These are phyloP conservation scores for Lunasporangiospora selenospora DNA, from an alignment of 192 early-diverging fungal genomes.

Conservation along the genomic window DNA sequence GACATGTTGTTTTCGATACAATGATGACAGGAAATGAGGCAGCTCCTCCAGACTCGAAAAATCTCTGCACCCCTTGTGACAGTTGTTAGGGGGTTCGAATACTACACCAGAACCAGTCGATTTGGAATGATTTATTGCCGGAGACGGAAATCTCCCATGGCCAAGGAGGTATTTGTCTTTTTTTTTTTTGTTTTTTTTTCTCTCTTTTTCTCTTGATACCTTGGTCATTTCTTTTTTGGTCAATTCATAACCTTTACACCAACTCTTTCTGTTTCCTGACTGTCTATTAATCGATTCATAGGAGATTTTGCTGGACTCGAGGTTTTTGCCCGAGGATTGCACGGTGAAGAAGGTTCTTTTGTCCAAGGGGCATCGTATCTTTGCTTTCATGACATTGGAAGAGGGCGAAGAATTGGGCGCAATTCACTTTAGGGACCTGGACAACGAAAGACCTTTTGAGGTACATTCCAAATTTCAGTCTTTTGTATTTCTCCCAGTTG, in stretches of 20 bases:
- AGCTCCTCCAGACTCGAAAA: slow-evolving; percentile 48
- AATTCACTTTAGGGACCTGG: slow-evolving; percentile 57
- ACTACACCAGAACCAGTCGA: slow-evolving; percentile 55
- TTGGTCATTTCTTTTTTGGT: too few species aligned
- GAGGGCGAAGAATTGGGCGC: slow-evolving; percentile 61
- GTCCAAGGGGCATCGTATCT: slow-evolving; percentile 58
- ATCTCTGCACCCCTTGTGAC: slow-evolving; percentile 55
- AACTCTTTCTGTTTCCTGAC: too few species aligned
- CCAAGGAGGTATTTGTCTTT: slow-evolving; percentile 46
- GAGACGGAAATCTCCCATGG: slow-evolving; percentile 34
- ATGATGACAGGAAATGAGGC: slow-evolving; percentile 57
- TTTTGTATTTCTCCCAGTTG: background rate
- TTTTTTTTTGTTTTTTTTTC: too few species aligned
- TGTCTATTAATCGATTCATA: too few species aligned
- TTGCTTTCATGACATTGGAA: slow-evolving; percentile 58
- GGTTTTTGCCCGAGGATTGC: slow-evolving; percentile 53
- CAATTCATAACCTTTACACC: too few species aligned
- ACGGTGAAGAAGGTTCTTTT: slow-evolving; percentile 58
- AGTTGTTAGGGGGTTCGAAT: slow-evolving; percentile 56
- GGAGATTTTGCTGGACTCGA: slow-evolving; percentile 60
- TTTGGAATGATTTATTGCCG: slow-evolving; percentile 60
- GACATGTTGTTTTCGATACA: too few species aligned
- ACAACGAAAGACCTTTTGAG: slow-evolving; percentile 39
- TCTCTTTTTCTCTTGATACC: too few species aligned
- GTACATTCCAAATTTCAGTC: slow-evolving; percentile 15